Evolutionary conservation across 2,329 filamentous ascomycete species (phyloP).

Genomic region (Ilyonectria mors-panacis): DNA sequence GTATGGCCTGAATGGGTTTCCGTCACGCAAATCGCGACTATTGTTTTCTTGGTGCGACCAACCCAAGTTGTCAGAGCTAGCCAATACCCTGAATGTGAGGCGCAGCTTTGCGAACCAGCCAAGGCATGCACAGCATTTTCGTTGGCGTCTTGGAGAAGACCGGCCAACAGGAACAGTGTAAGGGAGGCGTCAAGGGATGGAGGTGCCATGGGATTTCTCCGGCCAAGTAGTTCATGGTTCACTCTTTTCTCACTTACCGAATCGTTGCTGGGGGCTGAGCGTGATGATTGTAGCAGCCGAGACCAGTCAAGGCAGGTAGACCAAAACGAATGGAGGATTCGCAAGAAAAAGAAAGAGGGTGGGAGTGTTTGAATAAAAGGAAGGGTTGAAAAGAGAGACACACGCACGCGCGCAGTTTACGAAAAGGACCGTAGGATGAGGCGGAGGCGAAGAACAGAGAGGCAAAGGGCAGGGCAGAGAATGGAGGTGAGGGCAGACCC

Average conservation of each 20-base stretch:
- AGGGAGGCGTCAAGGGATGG: neutral
- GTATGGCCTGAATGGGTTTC: neutral
- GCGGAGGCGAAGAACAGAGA: conserved; percentile 17
- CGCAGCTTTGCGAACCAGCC: conserved; percentile 19
- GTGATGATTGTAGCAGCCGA: conserved; percentile 11
- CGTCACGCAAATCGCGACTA: neutral
- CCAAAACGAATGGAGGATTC: conserved; percentile 32
- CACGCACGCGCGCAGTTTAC: conserved; percentile 46
- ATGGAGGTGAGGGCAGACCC: conserved; percentile 24
- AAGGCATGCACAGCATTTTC: conserved; percentile 16
- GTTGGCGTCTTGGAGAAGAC: neutral
- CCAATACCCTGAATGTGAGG: conserved; percentile 8
- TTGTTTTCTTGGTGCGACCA: conserved; percentile 4
- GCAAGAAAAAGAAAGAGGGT: conserved; percentile 19
- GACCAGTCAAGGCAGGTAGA: conserved; percentile 23
- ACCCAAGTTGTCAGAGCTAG: conserved; percentile 1
- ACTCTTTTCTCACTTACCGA: conserved; percentile 18
- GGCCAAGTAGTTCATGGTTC: neutral
- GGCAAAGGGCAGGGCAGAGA: conserved; percentile 19
- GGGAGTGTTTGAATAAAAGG: conserved; percentile 27
- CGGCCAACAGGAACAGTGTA: neutral
- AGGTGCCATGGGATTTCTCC: neutral
- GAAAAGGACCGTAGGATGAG: conserved; percentile 30
- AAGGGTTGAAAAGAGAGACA: conserved; percentile 41
- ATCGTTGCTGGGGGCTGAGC: conserved; percentile 5